phyloP scores from a whole-genome alignment of 441 rosid species.

The Corymbia calophylla region DNA sequence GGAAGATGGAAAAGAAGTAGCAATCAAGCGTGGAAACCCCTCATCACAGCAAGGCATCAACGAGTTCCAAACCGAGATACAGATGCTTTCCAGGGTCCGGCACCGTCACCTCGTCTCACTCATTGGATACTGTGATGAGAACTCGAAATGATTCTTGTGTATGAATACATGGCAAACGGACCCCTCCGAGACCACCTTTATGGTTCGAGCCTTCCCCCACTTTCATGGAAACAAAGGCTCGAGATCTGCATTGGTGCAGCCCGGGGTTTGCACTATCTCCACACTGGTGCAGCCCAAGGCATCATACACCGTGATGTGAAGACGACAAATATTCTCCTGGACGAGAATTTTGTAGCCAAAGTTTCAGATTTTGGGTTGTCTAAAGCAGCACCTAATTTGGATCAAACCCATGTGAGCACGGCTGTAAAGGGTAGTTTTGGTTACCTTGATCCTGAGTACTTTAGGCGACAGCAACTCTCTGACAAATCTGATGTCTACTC shows the following conservation, averaged over 20 bases:
- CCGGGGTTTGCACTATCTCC: constrained; percentile 57
- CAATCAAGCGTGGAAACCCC: constrained; percentile 47
- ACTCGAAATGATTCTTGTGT: constrained; percentile 55
- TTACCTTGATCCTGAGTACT: constrained; percentile 57
- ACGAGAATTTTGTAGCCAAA: constrained; percentile 48
- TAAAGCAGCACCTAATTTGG: constrained; percentile 41
- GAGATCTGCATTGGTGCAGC: constrained; percentile 66
- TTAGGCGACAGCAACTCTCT: constrained; percentile 53
- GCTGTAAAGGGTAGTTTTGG: constrained; percentile 70
- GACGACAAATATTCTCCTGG: constrained; percentile 61
- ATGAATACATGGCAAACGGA: constrained; percentile 62
- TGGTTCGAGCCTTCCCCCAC: constrained; percentile 30
- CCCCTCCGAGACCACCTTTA: constrained; percentile 56
- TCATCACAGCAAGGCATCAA: constrained; percentile 54
- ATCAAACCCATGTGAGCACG: constrained; percentile 53
- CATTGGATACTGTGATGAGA: constrained; percentile 53
- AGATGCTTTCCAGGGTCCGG: constrained; percentile 55
- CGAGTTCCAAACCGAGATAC: constrained; percentile 64
- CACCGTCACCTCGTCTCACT: constrained; percentile 58
- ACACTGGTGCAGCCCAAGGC: constrained; percentile 52
- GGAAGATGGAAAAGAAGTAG: constrained; percentile 42
- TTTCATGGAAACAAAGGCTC: constrained; percentile 56
- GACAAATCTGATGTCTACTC: constrained; percentile 69
- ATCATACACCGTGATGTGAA: constrained; percentile 65
- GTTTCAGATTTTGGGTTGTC: constrained; percentile 58